Percentiles rank a stretch among this genome's conserved stretches.
phyloP scores from a whole-genome alignment of 768 basidiomycete genomes.

The Lentinula boryana region DNA sequence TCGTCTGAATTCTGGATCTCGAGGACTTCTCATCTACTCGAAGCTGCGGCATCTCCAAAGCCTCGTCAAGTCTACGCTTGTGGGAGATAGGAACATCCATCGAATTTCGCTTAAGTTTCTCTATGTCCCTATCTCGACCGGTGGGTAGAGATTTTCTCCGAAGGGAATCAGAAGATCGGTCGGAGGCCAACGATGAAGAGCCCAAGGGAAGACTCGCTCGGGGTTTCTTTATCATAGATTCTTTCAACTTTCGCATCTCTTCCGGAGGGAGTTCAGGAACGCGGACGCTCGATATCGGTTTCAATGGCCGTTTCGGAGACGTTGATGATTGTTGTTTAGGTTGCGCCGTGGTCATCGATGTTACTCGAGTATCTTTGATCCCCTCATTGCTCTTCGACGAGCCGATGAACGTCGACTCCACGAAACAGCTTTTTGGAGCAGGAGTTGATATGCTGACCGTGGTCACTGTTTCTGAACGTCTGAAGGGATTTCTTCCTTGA shows the following conservation, averaged over 20 bases:
- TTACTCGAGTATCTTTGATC: background rate
- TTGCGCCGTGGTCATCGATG: background rate
- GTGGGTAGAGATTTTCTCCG: background rate
- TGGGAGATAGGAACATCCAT: background rate
- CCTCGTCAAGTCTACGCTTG: background rate
- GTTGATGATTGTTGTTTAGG: background rate
- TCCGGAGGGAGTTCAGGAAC: constrained; percentile 9
- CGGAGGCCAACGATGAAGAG: background rate
- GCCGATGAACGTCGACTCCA: background rate
- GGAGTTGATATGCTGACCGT: background rate
- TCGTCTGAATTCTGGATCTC: background rate
- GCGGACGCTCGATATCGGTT: constrained; percentile 8
- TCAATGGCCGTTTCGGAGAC: background rate
- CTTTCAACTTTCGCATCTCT: constrained; percentile 7
- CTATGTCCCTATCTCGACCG: background rate
- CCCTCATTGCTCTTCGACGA: background rate
- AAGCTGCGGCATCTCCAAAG: background rate
- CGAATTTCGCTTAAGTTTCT: background rate
- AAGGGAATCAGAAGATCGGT: background rate
- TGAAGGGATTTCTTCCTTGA: background rate
- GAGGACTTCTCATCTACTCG: background rate
- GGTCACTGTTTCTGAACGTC: background rate
- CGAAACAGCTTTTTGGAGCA: background rate
- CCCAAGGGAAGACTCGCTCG: background rate
- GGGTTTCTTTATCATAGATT: background rate